Evolutionary conservation across 202 grass and related monocot genomes (phyloP), one percentile per base, ranked within the genome.

Genomic region (Cymbopogon flexuosus): DNA sequence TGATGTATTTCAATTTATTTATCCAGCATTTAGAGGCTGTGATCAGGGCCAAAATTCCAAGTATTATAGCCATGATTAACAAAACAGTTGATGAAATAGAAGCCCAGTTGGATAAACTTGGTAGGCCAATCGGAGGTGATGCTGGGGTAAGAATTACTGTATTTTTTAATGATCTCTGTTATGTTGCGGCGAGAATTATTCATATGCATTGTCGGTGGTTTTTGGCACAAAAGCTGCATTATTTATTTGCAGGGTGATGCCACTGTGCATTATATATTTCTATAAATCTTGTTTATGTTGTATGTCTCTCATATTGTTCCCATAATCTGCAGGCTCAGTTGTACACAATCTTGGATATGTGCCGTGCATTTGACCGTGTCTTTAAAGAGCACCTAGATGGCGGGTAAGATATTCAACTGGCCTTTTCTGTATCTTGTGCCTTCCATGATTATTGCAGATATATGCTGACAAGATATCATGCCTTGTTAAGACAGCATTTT

Each of bases 31-130:
- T 99, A 69, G 96, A 99, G 66, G 68, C 87, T 71, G 92, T 93
- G 41, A 99, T 99, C 89, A 96, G 91, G 87, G 84, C 88, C 36
- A 93, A 94, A 80, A 99, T 99, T 81, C 96, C 96, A 72, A 99
- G 96, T 84, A 96, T 99, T 83, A 74, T 96, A 65, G 49, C 96
- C 58, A 83, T 99, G 90, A 99, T 99, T 88, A 99, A 96, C 87
- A 99, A 99, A 88, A 99, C 92, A 54, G 86, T 99, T 60, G 96
- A 96, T 93, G 96, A 99, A 81, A 94, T 99, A 58, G 96, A 99
- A 84, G 96, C 92, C 65, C 87, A 99, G 84, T 86, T 99, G 80
- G 93, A 99, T 86, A 70, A 87, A 43, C 86, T 99, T 82, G 96
- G 96, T 77, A 87, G 96, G 61, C 96, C 96, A 79, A 93, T 99